Conservation (phyloP, 2,329 filamentous ascomycete genomes). For the Pestalotiopsis sp. region DNA sequence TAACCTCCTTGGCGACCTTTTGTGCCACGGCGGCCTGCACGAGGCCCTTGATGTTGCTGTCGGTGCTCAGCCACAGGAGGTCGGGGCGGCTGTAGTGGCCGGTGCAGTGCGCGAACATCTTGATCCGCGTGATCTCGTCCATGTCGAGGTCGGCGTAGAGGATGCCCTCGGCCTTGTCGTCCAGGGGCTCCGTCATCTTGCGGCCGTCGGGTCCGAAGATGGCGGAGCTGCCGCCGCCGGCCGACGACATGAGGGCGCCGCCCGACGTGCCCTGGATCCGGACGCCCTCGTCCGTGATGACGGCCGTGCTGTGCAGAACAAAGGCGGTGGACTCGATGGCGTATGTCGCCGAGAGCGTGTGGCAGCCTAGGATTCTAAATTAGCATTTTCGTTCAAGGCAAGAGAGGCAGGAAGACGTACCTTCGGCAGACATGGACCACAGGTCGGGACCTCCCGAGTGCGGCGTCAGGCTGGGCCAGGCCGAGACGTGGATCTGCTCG, state of each 20-base stretch:
- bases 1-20: not conserved
- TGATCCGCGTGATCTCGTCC: conserved; percentile 39
- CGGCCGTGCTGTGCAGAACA: conserved; percentile 53
- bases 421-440: conserved; percentile 32
- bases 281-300: conserved; percentile 47
- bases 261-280: conserved; percentile 41
- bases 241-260: conserved; percentile 38
- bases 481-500: conserved; percentile 48
- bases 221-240: conserved; percentile 45
- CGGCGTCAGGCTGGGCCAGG: conserved; percentile 42
- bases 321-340: conserved; percentile 58
- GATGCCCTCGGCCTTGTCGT: conserved; percentile 38
- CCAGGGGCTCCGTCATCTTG: conserved; percentile 37
- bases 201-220: conserved; percentile 54
- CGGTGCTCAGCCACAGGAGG: conserved; percentile 48
- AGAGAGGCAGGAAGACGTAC: no score
- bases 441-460: conserved; percentile 20
- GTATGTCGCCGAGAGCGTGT: conserved; percentile 51
- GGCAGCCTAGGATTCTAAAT: conserved; percentile 29
- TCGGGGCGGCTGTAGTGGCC: conserved; percentile 55
- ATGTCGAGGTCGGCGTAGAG: conserved; percentile 51
- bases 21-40: conserved; percentile 11
- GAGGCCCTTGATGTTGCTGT: conserved; percentile 20
- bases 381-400: not conserved
- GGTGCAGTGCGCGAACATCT: conserved; percentile 44